Conservation (phyloP, 495 filamentous ascomycete species). For the Staphylotrichum longicolle region DNA sequence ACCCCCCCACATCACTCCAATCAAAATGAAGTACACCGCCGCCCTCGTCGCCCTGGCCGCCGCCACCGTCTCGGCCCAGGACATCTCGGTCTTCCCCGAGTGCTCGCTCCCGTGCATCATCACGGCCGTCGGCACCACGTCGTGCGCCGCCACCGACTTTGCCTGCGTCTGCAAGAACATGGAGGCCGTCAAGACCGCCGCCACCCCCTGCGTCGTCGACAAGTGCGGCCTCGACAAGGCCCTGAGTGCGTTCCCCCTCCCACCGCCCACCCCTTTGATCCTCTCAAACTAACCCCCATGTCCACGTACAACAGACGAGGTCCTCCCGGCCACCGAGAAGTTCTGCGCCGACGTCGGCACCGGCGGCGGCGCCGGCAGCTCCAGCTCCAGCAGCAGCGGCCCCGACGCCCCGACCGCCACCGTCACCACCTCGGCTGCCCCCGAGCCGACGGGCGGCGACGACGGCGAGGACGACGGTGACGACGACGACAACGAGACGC, state of each 20-base stretch:
- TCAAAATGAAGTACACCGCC: conserved; percentile 44
- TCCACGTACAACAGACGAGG: conserved; percentile 27
- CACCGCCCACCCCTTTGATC: not conserved
- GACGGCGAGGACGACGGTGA: conserved; percentile 12
- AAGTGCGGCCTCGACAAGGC: conserved; percentile 38
- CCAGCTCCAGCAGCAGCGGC: not conserved
- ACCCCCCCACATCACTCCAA: conserved; percentile 2
- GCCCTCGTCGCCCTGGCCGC: conserved; percentile 37
- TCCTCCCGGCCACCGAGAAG: conserved; percentile 38
- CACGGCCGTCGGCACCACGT: conserved; percentile 32
- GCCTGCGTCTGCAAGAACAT: conserved; percentile 45
- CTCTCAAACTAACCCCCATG: not conserved
- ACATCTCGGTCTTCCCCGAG: conserved; percentile 37
- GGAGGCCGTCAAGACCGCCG: conserved; percentile 31
- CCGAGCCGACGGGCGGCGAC: conserved; percentile 3
- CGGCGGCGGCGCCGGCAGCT: not conserved
- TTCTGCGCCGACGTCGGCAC: conserved; percentile 35
- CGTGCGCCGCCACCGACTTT: conserved; percentile 41
- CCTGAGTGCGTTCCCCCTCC: conserved; percentile 25
- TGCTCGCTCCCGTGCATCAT: conserved; percentile 44
- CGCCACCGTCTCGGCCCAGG: conserved; percentile 38
- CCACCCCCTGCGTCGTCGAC: conserved; percentile 40
- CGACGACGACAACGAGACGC: conserved; percentile 1
- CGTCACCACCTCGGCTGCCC: not conserved
- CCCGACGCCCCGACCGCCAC: not conserved